Evolutionary conservation across 371 early-diverging fungal genomes (phyloP), one percentile per base, ranked within the genome.

Genomic region (Mortierella sp.): DNA sequence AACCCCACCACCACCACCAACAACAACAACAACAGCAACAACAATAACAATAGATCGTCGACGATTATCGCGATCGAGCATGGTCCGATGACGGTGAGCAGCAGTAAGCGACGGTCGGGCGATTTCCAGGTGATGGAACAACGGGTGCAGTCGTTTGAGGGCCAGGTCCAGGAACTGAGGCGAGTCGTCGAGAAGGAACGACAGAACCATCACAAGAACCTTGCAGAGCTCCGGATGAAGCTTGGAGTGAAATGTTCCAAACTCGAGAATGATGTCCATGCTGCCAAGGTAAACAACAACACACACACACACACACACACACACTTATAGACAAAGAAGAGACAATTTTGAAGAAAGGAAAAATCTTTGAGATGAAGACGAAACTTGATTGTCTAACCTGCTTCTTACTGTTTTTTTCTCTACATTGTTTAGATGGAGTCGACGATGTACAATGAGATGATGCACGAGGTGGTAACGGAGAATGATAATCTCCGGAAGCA

Each of bases 381-480:
- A n/a, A n/a, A n/a, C n/a, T 50, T 53, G 11, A 44, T 41, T 39
- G n/a, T n/a, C 44, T 41, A 19, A 37, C 47, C 4, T 55, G n/a
- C n/a, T 29, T 5, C 16, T 45, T 68, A 31, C 41, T 31, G 2
- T 4, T 68, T 24, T 34, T 4, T 64, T 47, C 53, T 69, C 31
- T 37, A 16, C 16, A 0, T 39, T 22, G 7, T 29, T 0, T 47
- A 80, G 80, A 80, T 76, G 80, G 82, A 81, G 58, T 70, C 78
- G 19, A 70, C 68, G 13, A 70, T 82, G 72, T 82, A 82, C 40
- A 71, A 64, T 3, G 82, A 77, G 41, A 82, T 82, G 82, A 74
- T 82, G 82, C 82, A 82, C 43, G 82, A 77, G 45, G 45, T 77
- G n/a, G 82, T 74, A 31, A 68, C 72, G 6, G 82, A 82, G 75